phyloP scores from a whole-genome alignment of 1,284 basidiomycete species.

The Sutorius eximius region DNA sequence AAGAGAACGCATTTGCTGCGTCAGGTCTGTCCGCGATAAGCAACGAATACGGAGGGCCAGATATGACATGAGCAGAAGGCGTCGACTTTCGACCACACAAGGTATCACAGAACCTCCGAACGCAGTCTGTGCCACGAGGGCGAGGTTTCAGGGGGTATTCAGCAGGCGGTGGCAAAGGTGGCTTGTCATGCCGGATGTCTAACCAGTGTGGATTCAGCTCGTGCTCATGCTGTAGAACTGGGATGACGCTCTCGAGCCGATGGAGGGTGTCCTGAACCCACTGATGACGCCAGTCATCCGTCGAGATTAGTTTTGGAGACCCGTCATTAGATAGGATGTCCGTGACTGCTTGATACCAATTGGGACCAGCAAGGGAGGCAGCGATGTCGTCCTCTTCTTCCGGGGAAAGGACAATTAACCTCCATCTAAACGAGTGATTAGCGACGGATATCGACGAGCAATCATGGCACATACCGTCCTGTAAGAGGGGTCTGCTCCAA shows the following conservation, averaged over 20 bases:
- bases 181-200: conserved; percentile 49
- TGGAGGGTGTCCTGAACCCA: conserved; percentile 82
- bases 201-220: conserved; percentile 58
- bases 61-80: conserved; percentile 54
- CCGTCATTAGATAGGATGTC: conserved; percentile 75
- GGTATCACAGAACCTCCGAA: conserved; percentile 54
- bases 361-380: conserved; percentile 70
- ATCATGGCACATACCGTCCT: conserved; percentile 58
- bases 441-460: background rate
- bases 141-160: conserved; percentile 66
- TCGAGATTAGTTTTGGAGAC: conserved; percentile 59
- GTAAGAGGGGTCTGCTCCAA: conserved; percentile 83
- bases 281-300: conserved; percentile 78
- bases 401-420: conserved; percentile 83
- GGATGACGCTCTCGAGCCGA: conserved; percentile 68
- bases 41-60: conserved; percentile 85
- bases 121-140: conserved; percentile 64
- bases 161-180: conserved; percentile 69
- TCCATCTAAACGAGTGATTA: conserved; percentile 54
- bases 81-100: conserved; percentile 43
- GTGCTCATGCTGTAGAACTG: conserved; percentile 59
- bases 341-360: conserved; percentile 82
- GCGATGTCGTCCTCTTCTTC: conserved; percentile 89
- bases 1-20: conserved; percentile 83
- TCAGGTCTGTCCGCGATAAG: conserved; percentile 81